A percentile compares a stretch with the other conserved stretches of the same genome.
These are phyloP conservation scores for Melampsora larici-populina DNA, from an alignment of 1,284 basidiomycete genomes.

Conservation along the genomic window DNA sequence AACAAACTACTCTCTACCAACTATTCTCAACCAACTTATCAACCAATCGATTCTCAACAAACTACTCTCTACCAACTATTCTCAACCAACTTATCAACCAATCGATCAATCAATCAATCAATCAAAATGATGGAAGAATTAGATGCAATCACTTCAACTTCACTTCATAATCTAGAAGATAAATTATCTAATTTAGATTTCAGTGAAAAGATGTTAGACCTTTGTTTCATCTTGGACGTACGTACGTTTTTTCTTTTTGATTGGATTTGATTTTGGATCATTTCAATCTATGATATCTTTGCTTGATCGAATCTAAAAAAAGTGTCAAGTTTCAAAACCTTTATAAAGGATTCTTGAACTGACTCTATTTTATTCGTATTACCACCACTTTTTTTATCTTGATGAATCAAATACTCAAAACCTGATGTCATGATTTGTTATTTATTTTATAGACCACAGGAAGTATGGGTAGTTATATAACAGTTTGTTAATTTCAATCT, in stretches of 20 bases:
- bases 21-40: too few species aligned
- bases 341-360: too few species aligned
- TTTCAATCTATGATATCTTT: too few species aligned
- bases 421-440: too few species aligned
- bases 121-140: constrained; percentile 40
- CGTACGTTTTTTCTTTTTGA: background rate
- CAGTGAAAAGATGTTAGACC: constrained; percentile 32
- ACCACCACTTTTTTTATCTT: background rate
- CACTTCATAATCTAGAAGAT: constrained; percentile 13
- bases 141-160: constrained; percentile 18
- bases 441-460: constrained; percentile 34
- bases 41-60: too few species aligned
- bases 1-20: too few species aligned
- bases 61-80: too few species aligned
- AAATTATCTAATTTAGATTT: constrained; percentile 24
- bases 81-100: too few species aligned
- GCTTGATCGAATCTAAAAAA: too few species aligned
- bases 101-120: too few species aligned
- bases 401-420: background rate
- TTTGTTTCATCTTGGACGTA: constrained; percentile 37
- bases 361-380: too few species aligned
- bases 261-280: background rate
- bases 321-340: too few species aligned
- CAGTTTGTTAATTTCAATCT: constrained; percentile 4
- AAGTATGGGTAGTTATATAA: constrained; percentile 41